Conservation (phyloP, 495 filamentous ascomycete species). For the Talaromyces ruber region DNA sequence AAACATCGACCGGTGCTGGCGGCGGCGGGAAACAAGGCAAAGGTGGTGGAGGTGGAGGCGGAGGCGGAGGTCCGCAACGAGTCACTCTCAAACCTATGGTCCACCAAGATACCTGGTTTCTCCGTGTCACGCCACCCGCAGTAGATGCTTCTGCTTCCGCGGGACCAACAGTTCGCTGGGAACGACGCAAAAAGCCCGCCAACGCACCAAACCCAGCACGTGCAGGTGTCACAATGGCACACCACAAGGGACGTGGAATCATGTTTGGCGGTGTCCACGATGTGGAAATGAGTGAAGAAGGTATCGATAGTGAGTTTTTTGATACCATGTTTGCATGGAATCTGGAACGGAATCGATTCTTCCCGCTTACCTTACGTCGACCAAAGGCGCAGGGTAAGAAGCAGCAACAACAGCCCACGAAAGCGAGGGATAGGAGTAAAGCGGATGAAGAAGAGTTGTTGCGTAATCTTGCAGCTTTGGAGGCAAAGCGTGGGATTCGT, state of each 20-base stretch:
- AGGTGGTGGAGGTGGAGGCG: conserved; percentile 35
- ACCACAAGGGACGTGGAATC: conserved; percentile 87
- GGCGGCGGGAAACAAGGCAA: conserved; percentile 47
- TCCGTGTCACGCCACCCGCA: conserved; percentile 67
- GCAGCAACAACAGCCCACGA: conserved; percentile 45
- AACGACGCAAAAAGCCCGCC: conserved; percentile 82
- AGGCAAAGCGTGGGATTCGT: conserved; percentile 54
- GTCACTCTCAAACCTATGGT: conserved; percentile 75
- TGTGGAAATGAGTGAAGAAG: conserved; percentile 87
- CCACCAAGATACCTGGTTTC: conserved; percentile 90
- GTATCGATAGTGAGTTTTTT: conserved; percentile 94
- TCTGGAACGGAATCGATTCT: conserved; percentile 88
- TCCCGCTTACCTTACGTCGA: conserved; percentile 68
- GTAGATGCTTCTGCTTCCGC: conserved; percentile 51
- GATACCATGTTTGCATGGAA: conserved; percentile 85
- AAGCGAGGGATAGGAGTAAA: conserved; percentile 59
- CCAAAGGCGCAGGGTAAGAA: conserved; percentile 54
- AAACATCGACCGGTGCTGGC: conserved; percentile 42
- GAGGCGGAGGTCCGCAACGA: conserved; percentile 41
- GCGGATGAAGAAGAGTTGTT: conserved; percentile 87
- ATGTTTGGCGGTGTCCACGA: conserved; percentile 93
- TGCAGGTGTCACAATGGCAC: conserved; percentile 83
- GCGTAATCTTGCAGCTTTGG: conserved; percentile 70
- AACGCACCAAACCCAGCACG: conserved; percentile 79
- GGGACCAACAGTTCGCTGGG: conserved; percentile 73